These are phyloP conservation scores for Cladobotryum protrusum DNA, from an alignment of 2,329 filamentous ascomycete genomes.

Conservation along the genomic window DNA sequence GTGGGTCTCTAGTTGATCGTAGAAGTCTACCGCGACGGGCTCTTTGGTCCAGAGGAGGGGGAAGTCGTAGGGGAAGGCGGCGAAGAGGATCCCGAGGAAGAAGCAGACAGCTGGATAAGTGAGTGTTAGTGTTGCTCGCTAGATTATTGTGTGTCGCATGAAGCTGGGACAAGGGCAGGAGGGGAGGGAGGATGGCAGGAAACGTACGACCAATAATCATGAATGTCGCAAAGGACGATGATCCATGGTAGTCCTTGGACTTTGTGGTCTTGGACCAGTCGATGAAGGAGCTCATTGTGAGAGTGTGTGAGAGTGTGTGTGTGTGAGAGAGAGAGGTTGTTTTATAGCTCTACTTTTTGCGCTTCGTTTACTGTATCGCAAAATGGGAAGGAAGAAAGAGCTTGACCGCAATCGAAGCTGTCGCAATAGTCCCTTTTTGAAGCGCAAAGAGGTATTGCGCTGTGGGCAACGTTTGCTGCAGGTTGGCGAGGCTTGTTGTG, in stretches of 20 bases:
- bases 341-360: not conserved
- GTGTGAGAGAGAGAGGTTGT: conserved; percentile 9
- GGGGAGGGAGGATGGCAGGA: conserved; percentile 8
- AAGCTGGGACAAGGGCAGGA: too few species aligned
- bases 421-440: too few species aligned
- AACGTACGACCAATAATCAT: conserved; percentile 89
- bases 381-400: not conserved
- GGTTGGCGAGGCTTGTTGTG: too few species aligned
- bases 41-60: conserved; percentile 75
- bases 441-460: too few species aligned
- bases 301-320: not conserved
- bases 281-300: conserved; percentile 33
- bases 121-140: not conserved
- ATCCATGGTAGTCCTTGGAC: conserved; percentile 52
- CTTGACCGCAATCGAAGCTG: too few species aligned
- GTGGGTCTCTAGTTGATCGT: conserved; percentile 80
- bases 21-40: conserved; percentile 61
- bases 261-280: conserved; percentile 52
- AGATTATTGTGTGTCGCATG: not conserved
- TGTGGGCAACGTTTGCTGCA: too few species aligned
- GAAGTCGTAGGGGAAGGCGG: conserved; percentile 92
- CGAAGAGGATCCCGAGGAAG: conserved; percentile 97
- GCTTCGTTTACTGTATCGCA: not conserved
- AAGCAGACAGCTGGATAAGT: conserved; percentile 69
- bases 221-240: conserved; percentile 84